These are phyloP conservation scores for Spergularia marina DNA, from an alignment of 148 eudicot genomes.

Conservation along the genomic window DNA sequence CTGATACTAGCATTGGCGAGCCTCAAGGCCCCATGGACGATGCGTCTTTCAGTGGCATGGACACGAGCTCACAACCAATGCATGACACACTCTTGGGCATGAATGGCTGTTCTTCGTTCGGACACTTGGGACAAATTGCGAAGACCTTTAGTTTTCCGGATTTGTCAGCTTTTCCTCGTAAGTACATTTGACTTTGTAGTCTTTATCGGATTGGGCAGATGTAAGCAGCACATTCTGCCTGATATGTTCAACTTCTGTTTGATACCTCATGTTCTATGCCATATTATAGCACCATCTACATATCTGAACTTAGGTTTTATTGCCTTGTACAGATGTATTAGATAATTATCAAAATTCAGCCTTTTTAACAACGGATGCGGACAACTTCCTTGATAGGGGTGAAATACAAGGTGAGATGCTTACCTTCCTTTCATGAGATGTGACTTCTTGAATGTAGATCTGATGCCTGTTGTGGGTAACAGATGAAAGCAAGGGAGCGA, in stretches of 20 bases:
- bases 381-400: slow-evolving; percentile 46
- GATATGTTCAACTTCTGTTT: background rate
- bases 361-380: slow-evolving; percentile 41
- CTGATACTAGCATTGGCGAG: slow-evolving; percentile 45
- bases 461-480: slow-evolving; percentile 14
- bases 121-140: slow-evolving; percentile 58
- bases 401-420: slow-evolving; percentile 58
- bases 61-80: slow-evolving; percentile 46
- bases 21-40: slow-evolving; percentile 43
- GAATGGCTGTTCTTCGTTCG: slow-evolving; percentile 42
- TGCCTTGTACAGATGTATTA: slow-evolving; percentile 41
- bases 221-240: slow-evolving; percentile 1
- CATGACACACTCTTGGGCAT: slow-evolving; percentile 49
- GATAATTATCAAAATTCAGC: slow-evolving; percentile 57
- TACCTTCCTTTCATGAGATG: background rate
- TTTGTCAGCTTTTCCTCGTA: slow-evolving; percentile 59
- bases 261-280: background rate
- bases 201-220: background rate
- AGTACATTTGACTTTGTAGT: background rate
- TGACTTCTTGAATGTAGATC: slow-evolving; percentile 4
- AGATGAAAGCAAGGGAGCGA: slow-evolving; percentile 33
- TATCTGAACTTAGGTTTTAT: slow-evolving; percentile 16
- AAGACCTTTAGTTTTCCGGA: slow-evolving; percentile 59
- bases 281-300: background rate
- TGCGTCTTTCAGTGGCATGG: slow-evolving; percentile 50